phyloP scores from a whole-genome alignment of 2,329 filamentous ascomycete species.

The Trichoderma lentiforme region DNA sequence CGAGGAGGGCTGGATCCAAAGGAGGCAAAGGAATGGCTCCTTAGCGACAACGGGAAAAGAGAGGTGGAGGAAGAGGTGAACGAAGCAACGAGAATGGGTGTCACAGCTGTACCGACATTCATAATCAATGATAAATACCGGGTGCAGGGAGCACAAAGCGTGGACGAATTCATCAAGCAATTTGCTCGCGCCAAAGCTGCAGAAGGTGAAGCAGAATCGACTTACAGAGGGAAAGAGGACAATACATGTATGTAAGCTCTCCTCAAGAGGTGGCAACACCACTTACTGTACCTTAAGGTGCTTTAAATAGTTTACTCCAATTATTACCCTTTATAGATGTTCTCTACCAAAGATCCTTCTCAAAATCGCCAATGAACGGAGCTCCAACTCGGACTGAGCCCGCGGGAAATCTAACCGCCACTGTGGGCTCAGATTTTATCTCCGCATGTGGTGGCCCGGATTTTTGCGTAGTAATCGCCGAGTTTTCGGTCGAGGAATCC shows the following conservation, averaged over 20 bases:
- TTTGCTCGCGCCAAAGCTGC: neutral
- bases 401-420: neutral
- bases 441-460: neutral
- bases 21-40: neutral
- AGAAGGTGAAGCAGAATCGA: neutral
- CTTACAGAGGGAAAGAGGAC: neutral
- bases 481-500: neutral
- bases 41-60: neutral
- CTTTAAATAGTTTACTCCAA: neutral
- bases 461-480: neutral
- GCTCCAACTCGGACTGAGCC: neutral
- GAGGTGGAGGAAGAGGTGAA: neutral
- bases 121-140: neutral
- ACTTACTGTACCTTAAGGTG: neutral
- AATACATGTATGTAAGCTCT: neutral
- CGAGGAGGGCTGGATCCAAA: neutral
- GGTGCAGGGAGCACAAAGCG: neutral
- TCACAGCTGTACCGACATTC: neutral
- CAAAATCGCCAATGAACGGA: neutral
- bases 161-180: neutral
- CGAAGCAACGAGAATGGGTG: neutral
- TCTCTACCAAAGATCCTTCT: neutral
- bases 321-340: neutral
- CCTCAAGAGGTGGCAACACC: neutral
- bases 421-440: neutral